Evolutionary conservation across 2,329 filamentous ascomycete genomes (phyloP).

Genomic region (Neoscytalidium dimidiatum): DNA sequence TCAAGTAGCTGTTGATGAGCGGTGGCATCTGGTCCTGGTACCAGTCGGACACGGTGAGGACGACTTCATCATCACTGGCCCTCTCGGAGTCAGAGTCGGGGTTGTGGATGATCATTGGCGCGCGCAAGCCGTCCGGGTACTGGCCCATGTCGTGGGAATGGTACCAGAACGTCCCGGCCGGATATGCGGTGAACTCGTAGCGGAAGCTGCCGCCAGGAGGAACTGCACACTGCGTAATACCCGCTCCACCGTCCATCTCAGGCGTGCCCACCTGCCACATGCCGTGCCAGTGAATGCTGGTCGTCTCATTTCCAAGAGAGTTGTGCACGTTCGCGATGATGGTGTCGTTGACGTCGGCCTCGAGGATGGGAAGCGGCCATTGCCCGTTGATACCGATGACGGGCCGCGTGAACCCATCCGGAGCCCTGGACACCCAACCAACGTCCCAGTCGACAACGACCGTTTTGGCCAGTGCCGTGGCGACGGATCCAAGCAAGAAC

Average conservation of each 20-base stretch:
- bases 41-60: slow-evolving; percentile 68
- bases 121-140: slow-evolving; percentile 70
- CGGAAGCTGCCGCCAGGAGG: slow-evolving; percentile 64
- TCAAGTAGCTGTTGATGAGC: slow-evolving; percentile 49
- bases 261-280: slow-evolving; percentile 67
- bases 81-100: slow-evolving; percentile 30
- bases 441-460: slow-evolving; percentile 68
- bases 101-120: slow-evolving; percentile 66
- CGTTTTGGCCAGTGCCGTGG: slow-evolving; percentile 29
- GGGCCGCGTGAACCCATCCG: slow-evolving; percentile 65
- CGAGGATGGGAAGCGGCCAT: slow-evolving; percentile 71
- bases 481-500: not conserved
- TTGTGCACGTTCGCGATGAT: slow-evolving; percentile 61
- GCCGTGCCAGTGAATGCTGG: slow-evolving; percentile 71
- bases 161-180: slow-evolving; percentile 75
- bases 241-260: slow-evolving; percentile 69
- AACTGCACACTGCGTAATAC: slow-evolving; percentile 69
- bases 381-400: slow-evolving; percentile 74
- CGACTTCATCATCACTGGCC: slow-evolving; percentile 61
- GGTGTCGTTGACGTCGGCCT: slow-evolving; percentile 62
- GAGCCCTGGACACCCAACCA: slow-evolving; percentile 70
- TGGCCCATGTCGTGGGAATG: slow-evolving; percentile 69
- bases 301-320: slow-evolving; percentile 62
- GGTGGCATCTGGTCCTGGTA: slow-evolving; percentile 62
- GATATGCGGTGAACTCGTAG: slow-evolving; percentile 64